Base-by-base conservation (phyloP, 139 green algal genomes). In the Ettlia oleoabundans region DNA sequence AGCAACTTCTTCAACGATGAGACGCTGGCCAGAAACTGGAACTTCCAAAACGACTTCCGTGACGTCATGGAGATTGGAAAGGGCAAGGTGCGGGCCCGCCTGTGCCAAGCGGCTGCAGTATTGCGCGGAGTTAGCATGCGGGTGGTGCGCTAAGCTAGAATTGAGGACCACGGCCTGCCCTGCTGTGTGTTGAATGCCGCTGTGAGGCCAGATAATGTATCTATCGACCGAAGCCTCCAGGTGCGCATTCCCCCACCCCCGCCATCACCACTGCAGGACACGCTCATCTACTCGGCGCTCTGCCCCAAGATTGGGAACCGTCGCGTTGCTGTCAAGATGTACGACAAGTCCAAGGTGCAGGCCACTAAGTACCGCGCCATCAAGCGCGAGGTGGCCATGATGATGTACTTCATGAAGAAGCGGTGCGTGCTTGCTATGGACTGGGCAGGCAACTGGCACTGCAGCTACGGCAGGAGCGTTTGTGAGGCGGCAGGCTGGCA, bases 311-410 rank as follows among this genome's bases (percentile, higher is more conserved):
- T 94, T 40, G 84, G 79, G 13, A 73, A 80, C 55, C 47, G 53
- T 7, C 37, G 26, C 1, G 88, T 92, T 26, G 90, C 90, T 2
- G 78, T 94, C 24, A 94, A 94, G 81, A 64, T 89, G 52, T 94
- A 94, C 43, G 77, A 93, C 76, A 90, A 86, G 41, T 52, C 37
- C 26, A 87, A 78, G 47, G 43, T 92, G 33, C 82, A 85, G 10
- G 21, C 79, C 37, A 88, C 87, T 61, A 95, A 95, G 70, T 76
- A 91, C 26, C 80, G 91, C 1, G 88, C 87, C 37, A 86, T 95
- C 63, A 91, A 90, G 70, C 76, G 92, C 3, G 92, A 95, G 55
- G 87, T 92, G 24, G 86, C 88, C 9, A 95, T 95, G 85, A 94
- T 95, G 91, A 82, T 87, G 18, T 93, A 82, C 76, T 89, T 95